phyloP scores from a whole-genome alignment of 106 monocot species.

The Acorus calamus region DNA sequence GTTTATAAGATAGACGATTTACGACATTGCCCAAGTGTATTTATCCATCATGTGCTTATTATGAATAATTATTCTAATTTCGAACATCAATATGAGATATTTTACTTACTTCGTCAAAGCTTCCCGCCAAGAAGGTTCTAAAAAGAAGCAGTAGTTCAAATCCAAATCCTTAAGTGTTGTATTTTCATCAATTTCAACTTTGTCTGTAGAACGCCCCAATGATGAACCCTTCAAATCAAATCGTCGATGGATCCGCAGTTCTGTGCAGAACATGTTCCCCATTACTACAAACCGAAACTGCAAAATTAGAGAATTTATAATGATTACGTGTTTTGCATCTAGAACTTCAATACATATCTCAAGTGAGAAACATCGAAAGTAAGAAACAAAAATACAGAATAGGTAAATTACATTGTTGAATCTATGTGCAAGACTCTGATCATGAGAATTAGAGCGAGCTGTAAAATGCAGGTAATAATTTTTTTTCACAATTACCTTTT shows the following conservation, averaged over 20 bases:
- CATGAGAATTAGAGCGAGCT: no score
- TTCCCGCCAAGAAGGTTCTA: constrained; percentile 91
- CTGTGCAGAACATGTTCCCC: constrained; percentile 99
- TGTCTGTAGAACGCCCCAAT: constrained; percentile 82
- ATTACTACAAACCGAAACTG: constrained; percentile 98
- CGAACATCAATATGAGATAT: neutral
- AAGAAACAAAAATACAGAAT: neutral
- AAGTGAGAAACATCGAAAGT: neutral
- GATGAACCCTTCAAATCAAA: constrained; percentile 96
- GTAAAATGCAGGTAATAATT: no score
- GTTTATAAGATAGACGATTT: no score
- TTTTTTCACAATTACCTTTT: constrained; percentile 52
- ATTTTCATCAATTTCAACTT: constrained; percentile 94
- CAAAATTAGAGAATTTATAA: constrained; percentile 13
- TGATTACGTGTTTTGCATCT: neutral
- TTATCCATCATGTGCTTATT: no score
- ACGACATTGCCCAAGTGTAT: no score
- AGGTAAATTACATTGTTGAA: neutral
- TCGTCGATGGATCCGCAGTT: constrained; percentile 88
- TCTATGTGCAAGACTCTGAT: no score
- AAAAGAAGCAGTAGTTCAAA: constrained; percentile 68
- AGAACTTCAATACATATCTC: neutral
- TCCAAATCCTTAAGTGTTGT: constrained; percentile 95
- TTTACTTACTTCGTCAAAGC: constrained; percentile 55
- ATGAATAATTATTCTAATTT: no score